phyloP scores from a whole-genome alignment of 2,329 filamentous ascomycete species.

The Ophiostoma perfectum region DNA sequence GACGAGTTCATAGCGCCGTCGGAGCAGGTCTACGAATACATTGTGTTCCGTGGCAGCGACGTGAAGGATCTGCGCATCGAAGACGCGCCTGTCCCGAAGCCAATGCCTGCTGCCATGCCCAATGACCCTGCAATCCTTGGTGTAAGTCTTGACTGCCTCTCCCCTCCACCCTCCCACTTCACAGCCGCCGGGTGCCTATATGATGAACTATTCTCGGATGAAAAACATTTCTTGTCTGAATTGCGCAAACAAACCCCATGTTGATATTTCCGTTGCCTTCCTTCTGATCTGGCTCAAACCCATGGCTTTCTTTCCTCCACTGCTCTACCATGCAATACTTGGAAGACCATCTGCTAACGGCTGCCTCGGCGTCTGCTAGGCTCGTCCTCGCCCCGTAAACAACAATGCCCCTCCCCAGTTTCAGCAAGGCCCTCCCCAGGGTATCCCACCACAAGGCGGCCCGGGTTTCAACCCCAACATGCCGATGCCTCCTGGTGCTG shows the following conservation, averaged over 20 bases:
- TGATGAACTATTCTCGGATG: conserved; percentile 98
- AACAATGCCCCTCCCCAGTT: conserved; percentile 33
- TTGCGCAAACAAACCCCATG: conserved; percentile 85
- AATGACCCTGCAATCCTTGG: conserved; percentile 95
- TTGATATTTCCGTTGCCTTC: conserved; percentile 99
- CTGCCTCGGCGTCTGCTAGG: conserved; percentile 29
- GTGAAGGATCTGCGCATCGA: conserved; percentile 97
- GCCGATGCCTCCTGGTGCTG: conserved; percentile 28
- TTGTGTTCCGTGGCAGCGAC: conserved; percentile 96
- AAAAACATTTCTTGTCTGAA: conserved; percentile 79
- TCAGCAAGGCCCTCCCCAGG: conserved; percentile 28
- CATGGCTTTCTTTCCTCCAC: background rate
- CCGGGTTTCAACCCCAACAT: conserved; percentile 31
- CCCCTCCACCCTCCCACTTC: conserved; percentile 17
- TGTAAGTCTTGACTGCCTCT: conserved; percentile 58
- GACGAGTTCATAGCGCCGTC: conserved; percentile 79
- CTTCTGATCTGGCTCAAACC: conserved; percentile 69
- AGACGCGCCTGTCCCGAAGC: conserved; percentile 67
- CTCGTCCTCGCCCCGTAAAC: conserved; percentile 35
- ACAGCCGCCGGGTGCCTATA: conserved; percentile 30
- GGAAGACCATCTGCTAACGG: conserved; percentile 4
- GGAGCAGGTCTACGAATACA: conserved; percentile 93
- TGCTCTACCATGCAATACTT: background rate
- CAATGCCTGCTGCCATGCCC: conserved; percentile 70
- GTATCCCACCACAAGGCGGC: conserved; percentile 29